Percentiles rank a stretch among this genome's conserved stretches.
Conservation (phyloP, 768 basidiomycete genomes). For the Erythrobasidium yunnanense region DNA sequence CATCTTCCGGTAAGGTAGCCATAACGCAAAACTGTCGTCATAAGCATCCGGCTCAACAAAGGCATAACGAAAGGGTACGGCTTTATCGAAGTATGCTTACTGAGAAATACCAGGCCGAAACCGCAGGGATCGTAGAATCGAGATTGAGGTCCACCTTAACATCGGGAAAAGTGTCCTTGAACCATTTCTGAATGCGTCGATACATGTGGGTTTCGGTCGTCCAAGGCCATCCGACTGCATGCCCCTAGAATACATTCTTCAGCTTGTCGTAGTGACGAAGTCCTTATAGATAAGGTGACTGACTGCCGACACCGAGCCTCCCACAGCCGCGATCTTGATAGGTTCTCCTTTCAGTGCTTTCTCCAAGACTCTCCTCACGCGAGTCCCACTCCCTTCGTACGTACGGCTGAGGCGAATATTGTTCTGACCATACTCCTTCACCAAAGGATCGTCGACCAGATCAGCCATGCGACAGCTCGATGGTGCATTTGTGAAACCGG, state of each 20-base stretch:
- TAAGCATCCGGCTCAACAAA: not conserved
- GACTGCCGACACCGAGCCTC: conserved; percentile 28
- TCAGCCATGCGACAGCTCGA: conserved; percentile 13
- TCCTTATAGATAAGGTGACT: not conserved
- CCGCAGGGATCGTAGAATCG: conserved; percentile 17
- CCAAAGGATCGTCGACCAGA: conserved; percentile 25
- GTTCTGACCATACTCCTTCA: conserved; percentile 32
- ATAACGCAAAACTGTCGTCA: conserved; percentile 12
- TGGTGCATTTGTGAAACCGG: not conserved
- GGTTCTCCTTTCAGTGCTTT: conserved; percentile 34
- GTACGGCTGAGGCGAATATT: conserved; percentile 30
- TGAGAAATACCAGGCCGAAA: conserved; percentile 19
- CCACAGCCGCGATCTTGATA: conserved; percentile 30
- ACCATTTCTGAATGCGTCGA: conserved; percentile 19
- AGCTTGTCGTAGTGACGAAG: not conserved
- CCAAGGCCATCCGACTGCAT: conserved; percentile 12
- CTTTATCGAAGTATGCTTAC: not conserved
- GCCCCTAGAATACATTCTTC: not conserved
- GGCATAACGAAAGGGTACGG: not conserved
- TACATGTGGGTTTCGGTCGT: conserved; percentile 26
- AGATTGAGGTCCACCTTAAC: conserved; percentile 9
- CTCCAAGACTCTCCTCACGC: conserved; percentile 30
- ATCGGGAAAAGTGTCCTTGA: conserved; percentile 24
- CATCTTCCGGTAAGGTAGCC: conserved; percentile 16
- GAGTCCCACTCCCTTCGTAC: conserved; percentile 31